These are phyloP conservation scores for Viola odorata DNA, from an alignment of 345 rosid genomes.

Conservation along the genomic window DNA sequence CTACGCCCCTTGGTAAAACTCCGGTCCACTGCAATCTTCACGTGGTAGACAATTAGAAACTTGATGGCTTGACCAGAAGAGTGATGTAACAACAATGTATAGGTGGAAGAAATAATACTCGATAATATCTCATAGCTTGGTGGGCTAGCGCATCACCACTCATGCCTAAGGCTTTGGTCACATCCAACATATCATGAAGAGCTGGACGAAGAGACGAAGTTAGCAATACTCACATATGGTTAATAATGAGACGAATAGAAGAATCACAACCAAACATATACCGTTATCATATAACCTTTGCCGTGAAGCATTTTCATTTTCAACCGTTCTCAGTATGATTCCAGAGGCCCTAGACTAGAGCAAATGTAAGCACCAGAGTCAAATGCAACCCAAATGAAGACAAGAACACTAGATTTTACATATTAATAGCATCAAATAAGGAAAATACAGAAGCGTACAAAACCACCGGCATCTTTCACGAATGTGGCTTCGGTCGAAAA, in stretches of 20 bases:
- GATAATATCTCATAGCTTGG: conserved; percentile 49
- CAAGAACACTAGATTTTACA: too few species aligned
- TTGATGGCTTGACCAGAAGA: not conserved
- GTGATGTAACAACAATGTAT: not conserved
- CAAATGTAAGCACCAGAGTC: too few species aligned
- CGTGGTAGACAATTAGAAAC: conserved; percentile 14
- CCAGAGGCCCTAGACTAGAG: not conserved
- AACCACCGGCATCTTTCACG: conserved; percentile 6
- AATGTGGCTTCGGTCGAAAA: conserved; percentile 6
- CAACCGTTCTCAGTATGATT: conserved; percentile 1
- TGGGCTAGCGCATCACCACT: conserved; percentile 51
- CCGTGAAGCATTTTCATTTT: conserved; percentile 7
- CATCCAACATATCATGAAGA: conserved; percentile 40
- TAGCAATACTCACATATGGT: not conserved
- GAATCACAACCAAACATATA: not conserved
- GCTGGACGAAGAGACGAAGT: conserved; percentile 32
- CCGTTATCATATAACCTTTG: conserved; percentile 14
- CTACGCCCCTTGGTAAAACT: conserved; percentile 82
- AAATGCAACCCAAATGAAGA: too few species aligned
- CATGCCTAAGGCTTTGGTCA: conserved; percentile 54
- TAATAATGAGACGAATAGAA: not conserved
- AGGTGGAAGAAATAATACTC: conserved; percentile 39
- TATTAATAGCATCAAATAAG: not conserved
- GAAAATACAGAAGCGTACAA: not conserved
- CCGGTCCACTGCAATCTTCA: conserved; percentile 68